Evolutionary conservation across 2,329 filamentous ascomycete genomes (phyloP), one percentile per base, ranked within the genome.

Genomic region (Didymella sp.): DNA sequence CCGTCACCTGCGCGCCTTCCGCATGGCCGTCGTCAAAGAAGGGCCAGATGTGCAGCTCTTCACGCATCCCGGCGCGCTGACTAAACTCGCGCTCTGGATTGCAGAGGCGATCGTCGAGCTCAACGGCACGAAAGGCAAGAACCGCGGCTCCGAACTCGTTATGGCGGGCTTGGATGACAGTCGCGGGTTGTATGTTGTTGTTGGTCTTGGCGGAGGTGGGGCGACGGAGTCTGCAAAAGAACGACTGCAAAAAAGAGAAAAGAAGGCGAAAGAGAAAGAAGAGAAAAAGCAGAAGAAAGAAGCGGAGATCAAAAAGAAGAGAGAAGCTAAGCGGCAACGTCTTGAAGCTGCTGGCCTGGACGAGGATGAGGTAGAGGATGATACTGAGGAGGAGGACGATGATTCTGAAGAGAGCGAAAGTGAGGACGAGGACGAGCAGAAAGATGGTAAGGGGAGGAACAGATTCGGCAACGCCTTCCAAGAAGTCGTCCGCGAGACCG

Each of bases 391-490:
- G 2, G 71, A 73, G 9, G 83, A 82, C 7, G 79, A 80, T 11
- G 80, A 84, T 38, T 73, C 90, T 83, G 71, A 87, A 81, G 77
- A 91, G 83, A 74, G 85, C 66, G 78, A 63, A 1, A 66, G 79
- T 67, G 65, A 68, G 0, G 63, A 66, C 1, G 74, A 77, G 0
- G 76, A 91, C 78, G 75, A 89, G 83, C 68, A 90, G 42, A 73
- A 75, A 86, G 85, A 85, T 59, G 88, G 89, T 0, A 89, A 90
- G 51, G 89, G 93, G 1, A 79, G 91, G 49, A 99, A 98, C 77
- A 87, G 90, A 46, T 99, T 99, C 71, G 95, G 95, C 7, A 92
- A 89, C 68, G 94, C 95, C 3, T 99, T 99, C 76, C 92, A 97
- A 74, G 92, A 96, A 71, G 95, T 98, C 0, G 90, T 96, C 2